phyloP scores from a whole-genome alignment of 192 early-diverging fungal species.

The Backusella liffmaniae region DNA sequence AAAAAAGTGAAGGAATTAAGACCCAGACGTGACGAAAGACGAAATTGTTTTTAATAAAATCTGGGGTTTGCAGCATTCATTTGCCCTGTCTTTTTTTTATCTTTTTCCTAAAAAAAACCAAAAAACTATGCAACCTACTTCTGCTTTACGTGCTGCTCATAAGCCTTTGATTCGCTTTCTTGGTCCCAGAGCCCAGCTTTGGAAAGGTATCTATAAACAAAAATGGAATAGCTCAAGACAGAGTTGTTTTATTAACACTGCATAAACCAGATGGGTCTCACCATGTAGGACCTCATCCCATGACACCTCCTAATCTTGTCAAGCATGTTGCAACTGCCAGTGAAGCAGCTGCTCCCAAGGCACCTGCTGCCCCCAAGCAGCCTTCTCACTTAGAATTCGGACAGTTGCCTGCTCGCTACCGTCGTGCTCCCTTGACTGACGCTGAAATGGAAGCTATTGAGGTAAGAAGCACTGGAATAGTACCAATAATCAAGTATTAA shows the following conservation, averaged over 20 bases:
- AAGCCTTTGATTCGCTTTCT: constrained; percentile 39
- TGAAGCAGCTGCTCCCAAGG: background rate
- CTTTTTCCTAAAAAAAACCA: background rate
- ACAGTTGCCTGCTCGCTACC: constrained; percentile 42
- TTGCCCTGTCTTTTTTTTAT: constrained; percentile 9
- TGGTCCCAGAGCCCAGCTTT: constrained; percentile 33
- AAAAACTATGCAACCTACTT: constrained; percentile 27
- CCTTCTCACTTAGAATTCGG: constrained; percentile 35
- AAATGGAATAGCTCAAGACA: background rate
- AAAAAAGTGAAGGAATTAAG: too few species aligned
- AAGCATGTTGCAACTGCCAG: constrained; percentile 30
- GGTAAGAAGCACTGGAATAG: constrained; percentile 24
- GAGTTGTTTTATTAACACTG: background rate
- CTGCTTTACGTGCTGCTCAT: constrained; percentile 25
- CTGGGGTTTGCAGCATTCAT: background rate
- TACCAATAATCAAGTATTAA: background rate
- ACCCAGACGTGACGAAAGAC: too few species aligned
- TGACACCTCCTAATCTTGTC: constrained; percentile 36
- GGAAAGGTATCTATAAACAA: constrained; percentile 31
- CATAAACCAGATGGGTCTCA: constrained; percentile 22
- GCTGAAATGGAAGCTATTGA: constrained; percentile 53
- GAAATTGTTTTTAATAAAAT: background rate
- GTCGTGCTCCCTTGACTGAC: constrained; percentile 37
- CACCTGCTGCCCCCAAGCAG: constrained; percentile 14
- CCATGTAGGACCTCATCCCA: constrained; percentile 36